phyloP scores from a whole-genome alignment of 2,329 filamentous ascomycete genomes.

The Penicillium occitanis region DNA sequence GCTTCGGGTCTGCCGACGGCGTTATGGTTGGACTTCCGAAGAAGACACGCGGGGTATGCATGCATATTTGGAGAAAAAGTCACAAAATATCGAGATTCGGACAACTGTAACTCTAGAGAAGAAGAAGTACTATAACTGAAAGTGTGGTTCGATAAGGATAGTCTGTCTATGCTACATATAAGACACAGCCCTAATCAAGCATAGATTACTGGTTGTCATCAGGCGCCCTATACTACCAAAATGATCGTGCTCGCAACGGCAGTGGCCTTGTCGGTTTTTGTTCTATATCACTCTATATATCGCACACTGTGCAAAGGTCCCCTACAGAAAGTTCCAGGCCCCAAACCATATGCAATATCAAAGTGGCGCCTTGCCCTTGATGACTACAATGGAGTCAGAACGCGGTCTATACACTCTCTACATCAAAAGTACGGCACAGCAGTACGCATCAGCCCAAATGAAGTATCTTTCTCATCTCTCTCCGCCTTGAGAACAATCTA shows the following conservation, averaged over 20 bases:
- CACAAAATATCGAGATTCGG: neutral
- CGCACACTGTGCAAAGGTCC: neutral
- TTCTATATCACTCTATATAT: slow-evolving; percentile 1
- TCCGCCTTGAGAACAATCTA: slow-evolving; percentile 55
- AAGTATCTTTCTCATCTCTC: slow-evolving; percentile 48
- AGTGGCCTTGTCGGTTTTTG: neutral
- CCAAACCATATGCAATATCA: slow-evolving; percentile 42
- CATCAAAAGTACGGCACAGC: slow-evolving; percentile 50
- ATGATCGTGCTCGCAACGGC: neutral
- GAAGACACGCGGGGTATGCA: slow-evolving; percentile 1
- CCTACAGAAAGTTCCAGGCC: slow-evolving; percentile 32
- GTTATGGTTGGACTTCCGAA: too few species aligned
- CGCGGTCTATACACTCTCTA: slow-evolving; percentile 43
- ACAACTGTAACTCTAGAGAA: neutral
- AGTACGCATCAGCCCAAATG: slow-evolving; percentile 51
- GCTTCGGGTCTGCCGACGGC: neutral
- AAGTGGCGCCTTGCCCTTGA: slow-evolving; percentile 50
- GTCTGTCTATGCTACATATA: neutral
- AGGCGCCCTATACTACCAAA: neutral
- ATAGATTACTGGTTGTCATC: neutral
- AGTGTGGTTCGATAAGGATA: neutral
- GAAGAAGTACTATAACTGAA: neutral
- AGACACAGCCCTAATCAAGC: neutral
- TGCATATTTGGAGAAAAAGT: neutral
- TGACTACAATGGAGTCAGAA: slow-evolving; percentile 47